Percentiles rank a stretch among this genome's conserved stretches.
phyloP scores from a whole-genome alignment of 78 protist genomes.

The Salpingoeca rosetta region DNA sequence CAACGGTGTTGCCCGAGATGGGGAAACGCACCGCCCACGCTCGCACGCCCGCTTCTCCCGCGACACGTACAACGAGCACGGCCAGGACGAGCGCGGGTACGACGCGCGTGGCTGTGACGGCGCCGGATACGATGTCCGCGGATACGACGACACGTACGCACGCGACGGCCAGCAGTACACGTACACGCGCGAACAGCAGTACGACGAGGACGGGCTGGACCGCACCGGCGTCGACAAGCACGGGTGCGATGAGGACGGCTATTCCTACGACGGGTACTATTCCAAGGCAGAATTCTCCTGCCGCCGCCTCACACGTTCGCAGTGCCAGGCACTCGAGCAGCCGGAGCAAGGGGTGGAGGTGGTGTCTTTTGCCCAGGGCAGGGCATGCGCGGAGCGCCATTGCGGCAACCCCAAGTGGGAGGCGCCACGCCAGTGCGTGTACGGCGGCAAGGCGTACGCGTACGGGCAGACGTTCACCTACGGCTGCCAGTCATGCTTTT shows the following conservation, averaged over 20 bases:
- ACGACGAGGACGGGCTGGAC: neutral
- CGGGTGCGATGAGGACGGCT: neutral
- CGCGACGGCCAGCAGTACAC: neutral
- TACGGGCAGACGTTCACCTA: neutral
- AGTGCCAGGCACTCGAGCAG: neutral
- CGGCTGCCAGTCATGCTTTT: neutral
- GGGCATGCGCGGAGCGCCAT: neutral
- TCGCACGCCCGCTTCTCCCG: neutral
- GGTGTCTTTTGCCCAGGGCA: neutral
- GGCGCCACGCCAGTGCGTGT: neutral
- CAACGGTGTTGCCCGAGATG: neutral
- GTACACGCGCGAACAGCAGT: neutral
- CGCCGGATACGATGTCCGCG: neutral
- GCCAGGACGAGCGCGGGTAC: neutral
- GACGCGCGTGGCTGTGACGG: neutral
- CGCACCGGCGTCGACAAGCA: neutral
- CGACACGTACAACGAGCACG: neutral
- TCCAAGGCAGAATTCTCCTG: neutral
- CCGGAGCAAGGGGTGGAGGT: neutral
- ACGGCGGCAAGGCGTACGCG: neutral
- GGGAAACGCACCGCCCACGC: neutral
- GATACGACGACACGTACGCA: neutral
- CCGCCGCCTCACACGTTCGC: neutral
- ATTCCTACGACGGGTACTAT: neutral
- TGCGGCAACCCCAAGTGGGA: neutral